Conservation (phyloP, 768 basidiomycete species). For the Tephrocybe rancida region DNA sequence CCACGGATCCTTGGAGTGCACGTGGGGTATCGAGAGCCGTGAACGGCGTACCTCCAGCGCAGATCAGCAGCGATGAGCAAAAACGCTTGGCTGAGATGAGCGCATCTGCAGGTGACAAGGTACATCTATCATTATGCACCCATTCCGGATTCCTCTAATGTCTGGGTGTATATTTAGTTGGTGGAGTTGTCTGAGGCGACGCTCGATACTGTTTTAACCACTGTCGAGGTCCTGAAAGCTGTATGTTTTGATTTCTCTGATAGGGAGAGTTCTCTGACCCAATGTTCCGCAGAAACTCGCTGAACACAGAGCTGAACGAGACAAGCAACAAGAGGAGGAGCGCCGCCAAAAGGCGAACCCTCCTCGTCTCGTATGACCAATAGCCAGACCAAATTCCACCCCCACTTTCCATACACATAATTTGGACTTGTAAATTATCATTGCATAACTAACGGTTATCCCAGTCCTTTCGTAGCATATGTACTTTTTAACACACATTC, state of each 20-base stretch:
- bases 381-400: background rate
- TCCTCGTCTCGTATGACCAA: constrained; percentile 18
- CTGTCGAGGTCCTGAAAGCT: constrained; percentile 59
- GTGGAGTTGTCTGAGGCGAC: constrained; percentile 68
- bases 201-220: constrained; percentile 59
- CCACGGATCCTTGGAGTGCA: constrained; percentile 15
- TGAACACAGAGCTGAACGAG: constrained; percentile 53
- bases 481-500: background rate
- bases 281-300: constrained; percentile 45
- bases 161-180: constrained; percentile 42
- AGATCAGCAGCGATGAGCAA: constrained; percentile 40
- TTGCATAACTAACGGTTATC: background rate
- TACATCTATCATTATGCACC: constrained; percentile 24
- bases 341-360: constrained; percentile 25
- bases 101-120: constrained; percentile 52
- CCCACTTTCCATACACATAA: no score
- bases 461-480: background rate
- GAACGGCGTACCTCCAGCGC: constrained; percentile 27
- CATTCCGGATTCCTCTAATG: background rate
- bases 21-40: constrained; percentile 28
- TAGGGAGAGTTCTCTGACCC: constrained; percentile 20
- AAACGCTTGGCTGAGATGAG: constrained; percentile 47
- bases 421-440: background rate
- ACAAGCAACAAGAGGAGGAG: constrained; percentile 34
- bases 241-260: constrained; percentile 38